Evolutionary conservation across 495 filamentous ascomycete genomes (phyloP).

Genomic region (Tuber umbilicatum): DNA sequence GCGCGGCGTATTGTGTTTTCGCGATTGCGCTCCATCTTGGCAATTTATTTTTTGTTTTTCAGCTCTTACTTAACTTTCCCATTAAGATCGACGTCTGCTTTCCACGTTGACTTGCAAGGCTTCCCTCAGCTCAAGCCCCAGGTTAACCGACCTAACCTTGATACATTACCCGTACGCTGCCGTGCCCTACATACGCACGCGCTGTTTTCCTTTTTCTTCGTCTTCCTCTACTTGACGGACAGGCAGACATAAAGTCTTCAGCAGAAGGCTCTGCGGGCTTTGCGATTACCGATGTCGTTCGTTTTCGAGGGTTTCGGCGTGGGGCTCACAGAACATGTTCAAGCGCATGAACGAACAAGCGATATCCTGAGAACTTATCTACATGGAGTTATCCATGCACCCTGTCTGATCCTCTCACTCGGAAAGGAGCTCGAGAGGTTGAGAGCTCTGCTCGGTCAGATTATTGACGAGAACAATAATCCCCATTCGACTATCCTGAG

Average conservation of each 20-base stretch:
- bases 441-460: slow-evolving; percentile 13
- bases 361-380: slow-evolving; percentile 22
- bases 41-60: neutral
- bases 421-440: slow-evolving; percentile 20
- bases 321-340: slow-evolving; percentile 21
- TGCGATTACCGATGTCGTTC: slow-evolving; percentile 21
- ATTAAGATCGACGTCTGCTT: neutral
- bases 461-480: slow-evolving; percentile 16
- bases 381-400: slow-evolving; percentile 23
- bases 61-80: neutral
- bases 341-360: slow-evolving; percentile 17
- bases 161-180: neutral
- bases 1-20: neutral
- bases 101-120: neutral
- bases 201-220: neutral
- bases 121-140: neutral
- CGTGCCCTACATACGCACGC: neutral
- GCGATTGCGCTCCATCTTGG: neutral
- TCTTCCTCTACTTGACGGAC: neutral
- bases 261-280: neutral
- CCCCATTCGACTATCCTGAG: slow-evolving; percentile 21
- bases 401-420: slow-evolving; percentile 22
- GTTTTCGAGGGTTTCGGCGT: slow-evolving; percentile 18
- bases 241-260: neutral
- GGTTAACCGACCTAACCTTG: neutral